phyloP scores from a whole-genome alignment of 306 rosid genomes.

The Trifolium subterraneum region DNA sequence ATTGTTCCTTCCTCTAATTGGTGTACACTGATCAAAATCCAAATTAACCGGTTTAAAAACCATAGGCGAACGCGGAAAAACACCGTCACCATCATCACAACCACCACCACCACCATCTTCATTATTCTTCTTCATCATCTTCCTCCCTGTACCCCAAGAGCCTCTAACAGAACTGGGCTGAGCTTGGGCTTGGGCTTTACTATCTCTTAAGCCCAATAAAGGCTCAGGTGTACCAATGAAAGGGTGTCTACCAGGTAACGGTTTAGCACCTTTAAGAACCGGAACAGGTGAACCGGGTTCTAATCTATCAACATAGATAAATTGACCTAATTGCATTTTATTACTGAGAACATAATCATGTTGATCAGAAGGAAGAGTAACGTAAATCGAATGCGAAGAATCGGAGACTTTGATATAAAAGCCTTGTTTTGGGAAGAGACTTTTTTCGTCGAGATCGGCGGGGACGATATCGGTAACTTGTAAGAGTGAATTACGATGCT shows the following conservation, averaged over 20 bases:
- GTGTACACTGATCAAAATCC: conserved; percentile 89
- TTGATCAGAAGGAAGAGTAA: conserved; percentile 77
- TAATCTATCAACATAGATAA: conserved; percentile 75
- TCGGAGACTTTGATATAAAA: conserved; percentile 85
- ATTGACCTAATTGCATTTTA: conserved; percentile 91
- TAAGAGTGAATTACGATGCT: conserved; percentile 80
- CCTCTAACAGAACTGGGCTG: conserved; percentile 66
- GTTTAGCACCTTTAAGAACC: conserved; percentile 69
- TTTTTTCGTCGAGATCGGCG: conserved; percentile 84
- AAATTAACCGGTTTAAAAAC: conserved; percentile 67
- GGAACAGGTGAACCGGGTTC: conserved; percentile 95
- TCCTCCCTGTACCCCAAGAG: conserved; percentile 76
- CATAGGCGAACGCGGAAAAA: conserved; percentile 58
- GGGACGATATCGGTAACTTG: conserved; percentile 96
- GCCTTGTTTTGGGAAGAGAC: conserved; percentile 76
- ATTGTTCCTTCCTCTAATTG: conserved; percentile 54
- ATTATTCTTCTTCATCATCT: neutral
- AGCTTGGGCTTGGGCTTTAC: conserved; percentile 34
- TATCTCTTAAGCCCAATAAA: conserved; percentile 71
- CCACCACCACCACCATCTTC: neutral
- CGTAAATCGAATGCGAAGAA: conserved; percentile 88
- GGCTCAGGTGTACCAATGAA: conserved; percentile 88
- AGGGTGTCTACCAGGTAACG: conserved; percentile 88
- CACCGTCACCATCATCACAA: conserved; percentile 6
- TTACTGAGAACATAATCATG: conserved; percentile 82